These are phyloP conservation scores for Ottelia alismoides DNA, from an alignment of 106 monocot genomes.

Conservation along the genomic window DNA sequence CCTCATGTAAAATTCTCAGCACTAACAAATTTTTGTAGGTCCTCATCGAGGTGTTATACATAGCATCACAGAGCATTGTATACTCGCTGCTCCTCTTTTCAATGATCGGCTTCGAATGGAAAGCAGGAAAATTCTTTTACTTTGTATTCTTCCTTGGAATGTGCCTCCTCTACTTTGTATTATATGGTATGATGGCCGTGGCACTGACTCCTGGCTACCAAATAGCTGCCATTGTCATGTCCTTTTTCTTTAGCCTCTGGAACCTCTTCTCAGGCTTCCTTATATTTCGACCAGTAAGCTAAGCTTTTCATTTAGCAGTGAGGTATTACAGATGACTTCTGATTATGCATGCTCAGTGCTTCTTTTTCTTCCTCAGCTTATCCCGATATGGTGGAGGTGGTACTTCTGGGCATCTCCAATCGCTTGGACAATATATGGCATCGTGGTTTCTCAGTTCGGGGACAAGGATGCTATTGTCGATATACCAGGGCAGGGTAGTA, in stretches of 20 bases:
- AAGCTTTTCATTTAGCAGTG: neutral
- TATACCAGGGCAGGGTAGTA: constrained; percentile 33
- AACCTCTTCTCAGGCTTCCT: constrained; percentile 76
- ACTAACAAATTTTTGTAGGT: constrained; percentile 29
- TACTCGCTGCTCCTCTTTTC: constrained; percentile 51
- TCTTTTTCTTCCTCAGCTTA: constrained; percentile 18
- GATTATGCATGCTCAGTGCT: neutral
- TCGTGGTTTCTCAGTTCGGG: constrained; percentile 54
- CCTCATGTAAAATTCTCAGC: too few species aligned
- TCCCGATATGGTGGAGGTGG: constrained; percentile 94
- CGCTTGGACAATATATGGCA: constrained; percentile 65
- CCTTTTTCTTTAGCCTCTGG: constrained; percentile 67
- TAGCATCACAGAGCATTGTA: constrained; percentile 30
- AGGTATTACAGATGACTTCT: neutral
- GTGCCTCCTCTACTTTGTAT: constrained; percentile 50
- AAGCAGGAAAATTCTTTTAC: constrained; percentile 57
- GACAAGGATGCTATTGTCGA: constrained; percentile 17
- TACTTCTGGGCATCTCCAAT: constrained; percentile 81
- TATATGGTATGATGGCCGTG: constrained; percentile 80
- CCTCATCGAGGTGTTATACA: constrained; percentile 55
- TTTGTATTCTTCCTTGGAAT: constrained; percentile 65
- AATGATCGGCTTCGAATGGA: constrained; percentile 76
- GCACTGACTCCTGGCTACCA: constrained; percentile 49
- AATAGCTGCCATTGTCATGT: constrained; percentile 31
- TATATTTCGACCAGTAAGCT: constrained; percentile 41